Percentiles rank a stretch among this genome's conserved stretches.
Conservation (phyloP, 2,329 filamentous ascomycete species). For the Ophiostoma tasmaniense region DNA sequence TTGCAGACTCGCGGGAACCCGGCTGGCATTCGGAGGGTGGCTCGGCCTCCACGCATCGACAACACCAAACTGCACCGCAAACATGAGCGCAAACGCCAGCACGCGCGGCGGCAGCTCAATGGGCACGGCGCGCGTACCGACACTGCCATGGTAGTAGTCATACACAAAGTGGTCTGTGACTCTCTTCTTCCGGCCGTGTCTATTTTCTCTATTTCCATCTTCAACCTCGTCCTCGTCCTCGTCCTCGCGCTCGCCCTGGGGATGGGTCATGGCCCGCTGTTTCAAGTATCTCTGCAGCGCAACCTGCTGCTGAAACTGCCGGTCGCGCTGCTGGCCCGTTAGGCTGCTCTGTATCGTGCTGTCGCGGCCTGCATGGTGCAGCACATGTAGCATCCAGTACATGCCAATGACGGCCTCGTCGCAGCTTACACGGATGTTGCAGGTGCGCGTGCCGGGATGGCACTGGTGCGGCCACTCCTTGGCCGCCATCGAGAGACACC, state of each 20-base stretch:
- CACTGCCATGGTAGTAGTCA: slow-evolving; percentile 7
- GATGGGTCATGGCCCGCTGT: neutral
- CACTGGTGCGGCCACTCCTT: slow-evolving; percentile 13
- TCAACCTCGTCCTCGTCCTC: neutral
- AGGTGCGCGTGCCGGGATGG: slow-evolving; percentile 10
- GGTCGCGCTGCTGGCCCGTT: neutral
- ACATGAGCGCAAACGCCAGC: slow-evolving; percentile 16
- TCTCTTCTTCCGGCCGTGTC: neutral
- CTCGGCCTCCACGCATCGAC: neutral
- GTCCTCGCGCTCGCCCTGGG: too few species aligned
- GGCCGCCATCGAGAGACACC: slow-evolving; percentile 18
- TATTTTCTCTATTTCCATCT: neutral
- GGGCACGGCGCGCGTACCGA: slow-evolving; percentile 7
- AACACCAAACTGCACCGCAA: slow-evolving; percentile 16
- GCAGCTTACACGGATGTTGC: slow-evolving; percentile 13
- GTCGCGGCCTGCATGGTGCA: slow-evolving; percentile 12
- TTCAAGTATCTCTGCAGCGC: neutral
- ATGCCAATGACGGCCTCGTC: slow-evolving; percentile 17
- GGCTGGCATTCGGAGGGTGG: neutral
- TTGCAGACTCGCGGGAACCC: neutral
- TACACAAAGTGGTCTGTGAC: neutral
- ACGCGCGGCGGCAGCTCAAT: slow-evolving; percentile 15
- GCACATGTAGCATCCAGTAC: slow-evolving; percentile 18
- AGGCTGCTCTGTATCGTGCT: neutral
- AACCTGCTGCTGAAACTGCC: neutral